A percentile compares a stretch with the other conserved stretches of the same genome.
phyloP scores from a whole-genome alignment of 352 stramenopile genomes.

The Nothophytophthora sp. region DNA sequence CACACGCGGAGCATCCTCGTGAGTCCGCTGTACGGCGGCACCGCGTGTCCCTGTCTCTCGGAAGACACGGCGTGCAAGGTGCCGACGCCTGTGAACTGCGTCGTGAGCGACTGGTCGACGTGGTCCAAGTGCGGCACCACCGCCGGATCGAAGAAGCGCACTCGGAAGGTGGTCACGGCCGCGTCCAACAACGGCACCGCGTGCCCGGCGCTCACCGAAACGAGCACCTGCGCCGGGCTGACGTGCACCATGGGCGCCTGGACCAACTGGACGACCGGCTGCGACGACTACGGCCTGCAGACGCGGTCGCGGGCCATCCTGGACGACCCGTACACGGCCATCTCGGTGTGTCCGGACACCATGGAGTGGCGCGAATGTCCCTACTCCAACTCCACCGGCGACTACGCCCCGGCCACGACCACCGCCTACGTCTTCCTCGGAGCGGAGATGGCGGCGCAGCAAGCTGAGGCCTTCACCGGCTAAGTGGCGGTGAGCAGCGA shows the following conservation, averaged over 20 bases:
- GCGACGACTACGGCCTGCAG: constrained; percentile 39
- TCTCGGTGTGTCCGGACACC: constrained; percentile 16
- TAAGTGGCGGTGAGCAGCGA: too few species aligned
- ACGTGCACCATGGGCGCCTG: constrained; percentile 53
- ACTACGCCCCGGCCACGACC: constrained; percentile 15
- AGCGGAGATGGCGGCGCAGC: constrained; percentile 1
- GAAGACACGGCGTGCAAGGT: constrained; percentile 46
- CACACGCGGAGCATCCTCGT: constrained; percentile 33
- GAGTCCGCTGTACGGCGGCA: constrained; percentile 34
- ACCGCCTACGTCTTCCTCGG: constrained; percentile 11
- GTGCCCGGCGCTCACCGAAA: constrained; percentile 43
- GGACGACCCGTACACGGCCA: constrained; percentile 37
- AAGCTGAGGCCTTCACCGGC: constrained; percentile 18
- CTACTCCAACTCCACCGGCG: constrained; percentile 37
- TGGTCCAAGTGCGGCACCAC: constrained; percentile 53
- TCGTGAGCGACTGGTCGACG: constrained; percentile 39
- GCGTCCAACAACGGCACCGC: constrained; percentile 32
- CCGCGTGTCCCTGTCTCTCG: constrained; percentile 36
- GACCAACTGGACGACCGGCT: constrained; percentile 52
- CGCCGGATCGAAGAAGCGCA: constrained; percentile 33
- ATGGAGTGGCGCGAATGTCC: constrained; percentile 31
- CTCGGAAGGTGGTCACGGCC: constrained; percentile 35
- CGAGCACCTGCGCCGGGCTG: constrained; percentile 34
- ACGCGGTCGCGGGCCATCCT: constrained; percentile 39
- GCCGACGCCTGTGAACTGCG: constrained; percentile 42